A percentile compares a stretch with the other conserved stretches of the same genome.
phyloP scores from a whole-genome alignment of 495 filamentous ascomycete genomes.

The Talaromyces adpressus region DNA sequence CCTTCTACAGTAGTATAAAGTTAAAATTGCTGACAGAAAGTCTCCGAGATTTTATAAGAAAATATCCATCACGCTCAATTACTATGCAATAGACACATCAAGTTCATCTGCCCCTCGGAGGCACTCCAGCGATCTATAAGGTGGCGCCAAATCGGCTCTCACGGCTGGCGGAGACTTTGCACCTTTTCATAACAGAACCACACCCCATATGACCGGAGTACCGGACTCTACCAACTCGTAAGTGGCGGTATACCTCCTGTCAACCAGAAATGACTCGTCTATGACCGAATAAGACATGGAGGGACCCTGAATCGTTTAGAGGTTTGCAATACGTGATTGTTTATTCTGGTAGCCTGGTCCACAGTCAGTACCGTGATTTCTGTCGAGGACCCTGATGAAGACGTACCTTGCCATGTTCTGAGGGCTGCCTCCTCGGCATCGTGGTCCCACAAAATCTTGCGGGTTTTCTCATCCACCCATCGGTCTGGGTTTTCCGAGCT shows the following conservation, averaged over 20 bases:
- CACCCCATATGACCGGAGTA: neutral
- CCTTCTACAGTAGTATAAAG: too few species aligned
- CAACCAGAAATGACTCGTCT: too few species aligned
- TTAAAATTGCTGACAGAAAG: neutral
- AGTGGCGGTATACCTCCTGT: neutral
- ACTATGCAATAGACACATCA: neutral
- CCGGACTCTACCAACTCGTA: neutral
- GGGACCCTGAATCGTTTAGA: neutral
- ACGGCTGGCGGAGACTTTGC: neutral
- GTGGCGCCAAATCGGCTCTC: neutral
- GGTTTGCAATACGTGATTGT: neutral
- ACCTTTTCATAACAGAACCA: neutral
- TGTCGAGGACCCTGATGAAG: neutral
- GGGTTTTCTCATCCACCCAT: conserved; percentile 44
- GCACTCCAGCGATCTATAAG: neutral
- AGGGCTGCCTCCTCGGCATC: conserved; percentile 39
- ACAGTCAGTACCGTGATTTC: neutral
- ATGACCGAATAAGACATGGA: too few species aligned
- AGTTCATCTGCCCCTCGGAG: neutral
- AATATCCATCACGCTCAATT: neutral
- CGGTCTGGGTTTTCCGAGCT: conserved; percentile 33
- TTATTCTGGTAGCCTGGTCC: neutral
- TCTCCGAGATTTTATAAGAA: neutral
- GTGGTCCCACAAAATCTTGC: conserved; percentile 40
- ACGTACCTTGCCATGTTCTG: conserved; percentile 26